Evolutionary conservation across 768 basidiomycete species (phyloP), one percentile per base, ranked within the genome.

Genomic region (Termitomyces heimii): DNA sequence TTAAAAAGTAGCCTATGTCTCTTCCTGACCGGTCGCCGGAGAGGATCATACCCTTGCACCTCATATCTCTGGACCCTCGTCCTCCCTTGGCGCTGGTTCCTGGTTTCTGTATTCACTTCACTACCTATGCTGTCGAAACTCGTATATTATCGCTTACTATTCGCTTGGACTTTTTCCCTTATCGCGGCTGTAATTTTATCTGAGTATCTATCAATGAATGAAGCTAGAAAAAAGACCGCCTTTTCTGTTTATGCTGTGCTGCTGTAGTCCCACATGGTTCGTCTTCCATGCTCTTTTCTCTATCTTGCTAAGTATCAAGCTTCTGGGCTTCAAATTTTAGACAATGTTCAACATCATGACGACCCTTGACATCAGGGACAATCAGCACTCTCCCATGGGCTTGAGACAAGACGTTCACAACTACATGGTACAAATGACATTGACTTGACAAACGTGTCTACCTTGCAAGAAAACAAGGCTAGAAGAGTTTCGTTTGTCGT

Each of bases 1-100:
- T 48, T 32, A 28, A 65, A 65, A 65, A 65, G 64, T 66, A 64
- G 65, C 61, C 52, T 64, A 66, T 29, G 49, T 48, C 52, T 29
- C 52, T 55, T 52, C 56, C 46, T 42, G 51, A 60, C 56, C 56
- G 50, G 29, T 32, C 49, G 55, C 51, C 44, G 42, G 39, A 45
- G 57, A 55, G 54, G 53, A 40, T 40, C 53, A 60, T 57, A 53
- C 54, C 55, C 47, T 29, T 54, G 51, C 45, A 54, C 58, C 42
- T 39, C 54, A 52, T 55, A 50, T 46, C 47, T 43, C 46, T 32
- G 43, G 50, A 52, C 50, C 5, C 32, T 52, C 26, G 39, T 52
- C 37, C 50, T 52, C n/a, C 26, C 3, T n/a, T 29, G 37, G 50
- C 50, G 37, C 32, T 45, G 53, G 53, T 26, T 44, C 46, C 31